A percentile compares a stretch with the other conserved stretches of the same genome.
These are phyloP conservation scores for Colletotrichum godetiae DNA, from an alignment of 2,329 filamentous ascomycete species.

Conservation along the genomic window DNA sequence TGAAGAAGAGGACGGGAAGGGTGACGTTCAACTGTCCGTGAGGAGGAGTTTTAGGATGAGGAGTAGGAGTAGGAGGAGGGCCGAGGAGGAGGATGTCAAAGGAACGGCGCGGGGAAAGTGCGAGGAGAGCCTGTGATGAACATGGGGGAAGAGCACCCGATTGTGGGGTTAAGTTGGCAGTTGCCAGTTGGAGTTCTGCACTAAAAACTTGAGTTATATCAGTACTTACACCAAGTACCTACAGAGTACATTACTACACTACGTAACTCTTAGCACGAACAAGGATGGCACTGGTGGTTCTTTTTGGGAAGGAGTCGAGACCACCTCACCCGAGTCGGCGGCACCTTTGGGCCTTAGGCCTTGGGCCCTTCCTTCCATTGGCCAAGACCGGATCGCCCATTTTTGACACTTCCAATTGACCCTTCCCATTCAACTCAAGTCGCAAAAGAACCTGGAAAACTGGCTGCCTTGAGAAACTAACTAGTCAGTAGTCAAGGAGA, in stretches of 20 bases:
- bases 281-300: neutral
- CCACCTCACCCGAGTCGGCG: neutral
- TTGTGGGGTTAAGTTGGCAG: neutral
- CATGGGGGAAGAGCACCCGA: neutral
- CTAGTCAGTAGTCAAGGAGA: neutral
- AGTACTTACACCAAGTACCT: neutral
- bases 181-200: neutral
- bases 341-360: too few species aligned
- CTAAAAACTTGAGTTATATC: neutral
- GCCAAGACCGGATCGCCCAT: neutral
- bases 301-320: neutral
- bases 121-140: neutral
- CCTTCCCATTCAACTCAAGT: neutral
- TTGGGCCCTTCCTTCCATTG: too few species aligned
- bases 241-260: too few species aligned
- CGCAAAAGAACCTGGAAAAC: neutral
- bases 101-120: neutral
- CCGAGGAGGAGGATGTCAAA: neutral
- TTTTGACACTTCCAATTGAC: neutral
- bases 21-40: neutral
- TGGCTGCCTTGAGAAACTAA: neutral
- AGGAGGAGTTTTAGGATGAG: neutral
- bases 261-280: neutral
- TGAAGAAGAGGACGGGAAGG: neutral
- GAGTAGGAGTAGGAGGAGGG: neutral